Evolutionary conservation across 139 green algal species (phyloP), one percentile per base, ranked within the genome.

Genomic region (Edaphochlamys debaryana): DNA sequence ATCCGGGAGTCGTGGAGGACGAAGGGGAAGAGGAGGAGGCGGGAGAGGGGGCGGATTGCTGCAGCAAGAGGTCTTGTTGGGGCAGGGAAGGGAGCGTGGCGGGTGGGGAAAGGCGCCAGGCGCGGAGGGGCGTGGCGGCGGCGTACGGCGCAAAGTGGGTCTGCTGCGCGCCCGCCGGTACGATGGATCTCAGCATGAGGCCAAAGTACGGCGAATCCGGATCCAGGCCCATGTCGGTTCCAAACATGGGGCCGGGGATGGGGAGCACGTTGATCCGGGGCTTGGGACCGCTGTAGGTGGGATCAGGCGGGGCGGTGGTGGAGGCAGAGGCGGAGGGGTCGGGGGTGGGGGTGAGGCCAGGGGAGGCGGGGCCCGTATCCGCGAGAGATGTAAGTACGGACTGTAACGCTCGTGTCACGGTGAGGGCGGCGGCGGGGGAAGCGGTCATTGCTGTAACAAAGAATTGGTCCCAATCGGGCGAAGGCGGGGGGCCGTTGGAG

Each of bases 101-200:
- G 38, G 64, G 7, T 6, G 78, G 78, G 27, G 78, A 69, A 27
- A 84, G 52, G 1, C 78, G 66, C 78, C 78, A 84, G 19, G 17
- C 52, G 36, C 78, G 48, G 4, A 84, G 69, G 50, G 78, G 78
- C 48, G 25, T 25, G 25, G 78, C 13, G 19, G 41, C 27, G 3
- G 78, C 66, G 66, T 84, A 84, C 9, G 78, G 66, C 29, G 41
- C 29, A 37, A 84, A 84, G 66, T 62, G 4, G 23, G 52, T 54
- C 9, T 13, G 45, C 45, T 13, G 45, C n/a, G 64, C 64, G 15
- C 82, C 74, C 13, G 66, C 56, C 0, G 79, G 79, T n/a, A 82
- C 70, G 45, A 89, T 86, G 58, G 80, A 84, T 3, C 85, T 48
- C 3, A 86, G 63, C 37, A 89, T 64, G 32, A 89, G 34, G 63